Percentiles rank a stretch among this genome's conserved stretches.
These are phyloP conservation scores for Fusarium nematophilum DNA, from an alignment of 2,329 filamentous ascomycete genomes.

Conservation along the genomic window DNA sequence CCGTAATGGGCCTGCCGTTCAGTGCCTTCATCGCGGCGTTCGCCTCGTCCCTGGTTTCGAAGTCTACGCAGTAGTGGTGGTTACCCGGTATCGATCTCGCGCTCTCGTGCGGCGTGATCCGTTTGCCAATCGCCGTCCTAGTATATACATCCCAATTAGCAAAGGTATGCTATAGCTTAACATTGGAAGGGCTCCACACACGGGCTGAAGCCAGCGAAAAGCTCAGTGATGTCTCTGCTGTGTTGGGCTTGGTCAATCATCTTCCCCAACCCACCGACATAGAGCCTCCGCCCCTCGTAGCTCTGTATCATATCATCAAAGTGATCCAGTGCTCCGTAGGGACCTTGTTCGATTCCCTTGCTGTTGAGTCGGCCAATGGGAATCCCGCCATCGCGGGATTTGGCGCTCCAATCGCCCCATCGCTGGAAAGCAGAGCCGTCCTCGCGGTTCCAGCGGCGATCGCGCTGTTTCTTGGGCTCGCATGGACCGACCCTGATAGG, in stretches of 20 bases:
- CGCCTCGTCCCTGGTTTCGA: constrained; percentile 65
- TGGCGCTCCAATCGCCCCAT: constrained; percentile 58
- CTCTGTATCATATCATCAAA: constrained; percentile 45
- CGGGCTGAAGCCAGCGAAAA: constrained; percentile 59
- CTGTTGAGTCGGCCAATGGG: not conserved
- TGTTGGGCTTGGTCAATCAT: constrained; percentile 62
- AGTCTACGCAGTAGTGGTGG: constrained; percentile 74
- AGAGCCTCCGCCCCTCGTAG: constrained; percentile 55
- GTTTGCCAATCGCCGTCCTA: constrained; percentile 55
- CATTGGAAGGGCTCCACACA: not conserved
- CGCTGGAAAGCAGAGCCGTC: constrained; percentile 48
- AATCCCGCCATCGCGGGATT: too few relatives aligned
- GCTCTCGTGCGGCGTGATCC: constrained; percentile 68
- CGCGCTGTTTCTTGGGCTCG: constrained; percentile 59
- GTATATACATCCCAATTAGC: not conserved
- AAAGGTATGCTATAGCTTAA: not conserved
- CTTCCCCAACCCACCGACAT: constrained; percentile 61
- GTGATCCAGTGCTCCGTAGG: constrained; percentile 40
- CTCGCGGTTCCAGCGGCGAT: constrained; percentile 26
- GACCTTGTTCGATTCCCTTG: constrained; percentile 2
- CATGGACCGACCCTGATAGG: constrained; percentile 73
- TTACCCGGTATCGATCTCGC: constrained; percentile 64
- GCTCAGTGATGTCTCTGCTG: constrained; percentile 57
- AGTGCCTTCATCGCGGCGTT: constrained; percentile 56
- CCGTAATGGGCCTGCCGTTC: constrained; percentile 24